phyloP scores from a whole-genome alignment of 1,139 yeast species.

The Suzukiozyma palmioleophila region DNA sequence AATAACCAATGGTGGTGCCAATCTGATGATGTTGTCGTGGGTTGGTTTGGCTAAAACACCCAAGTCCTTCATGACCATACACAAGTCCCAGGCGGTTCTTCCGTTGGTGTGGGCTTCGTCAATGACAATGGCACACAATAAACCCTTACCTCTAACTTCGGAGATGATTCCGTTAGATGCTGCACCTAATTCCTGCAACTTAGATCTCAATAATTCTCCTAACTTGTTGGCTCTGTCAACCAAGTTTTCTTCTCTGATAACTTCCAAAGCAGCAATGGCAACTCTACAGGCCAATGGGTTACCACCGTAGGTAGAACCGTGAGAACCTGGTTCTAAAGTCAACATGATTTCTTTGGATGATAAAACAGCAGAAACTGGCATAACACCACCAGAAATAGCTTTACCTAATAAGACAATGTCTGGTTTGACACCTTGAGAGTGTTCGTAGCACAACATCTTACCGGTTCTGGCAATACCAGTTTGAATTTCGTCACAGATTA shows the following conservation, averaged over 20 bases:
- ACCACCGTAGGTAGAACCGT: conserved; percentile 98
- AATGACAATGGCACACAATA: conserved; percentile 86
- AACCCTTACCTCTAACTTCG: conserved; percentile 91
- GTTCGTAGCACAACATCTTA: conserved; percentile 87
- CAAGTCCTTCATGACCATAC: conserved; percentile 79
- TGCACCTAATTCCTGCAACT: conserved; percentile 57
- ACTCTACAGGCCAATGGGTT: conserved; percentile 94
- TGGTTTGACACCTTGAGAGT: conserved; percentile 73
- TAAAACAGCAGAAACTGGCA: conserved; percentile 88
- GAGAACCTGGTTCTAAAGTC: conserved; percentile 91
- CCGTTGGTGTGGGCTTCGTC: conserved; percentile 83
- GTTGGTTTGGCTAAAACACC: conserved; percentile 97
- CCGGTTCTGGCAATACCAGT: conserved; percentile 98
- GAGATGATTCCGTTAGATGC: conserved; percentile 70
- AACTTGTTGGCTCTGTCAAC: conserved; percentile 71
- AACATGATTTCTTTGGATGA: conserved; percentile 87
- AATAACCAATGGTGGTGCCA: conserved; percentile 94
- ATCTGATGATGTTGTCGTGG: conserved; percentile 90
- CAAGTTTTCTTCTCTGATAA: conserved; percentile 80
- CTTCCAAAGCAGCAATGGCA: conserved; percentile 91
- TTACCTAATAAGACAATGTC: conserved; percentile 87
- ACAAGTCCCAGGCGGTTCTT: conserved; percentile 93
- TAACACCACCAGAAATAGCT: conserved; percentile 93
- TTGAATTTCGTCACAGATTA: conserved; percentile 95
- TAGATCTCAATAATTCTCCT: conserved; percentile 67